phyloP scores from a whole-genome alignment of 257 asterid genomes.

The Perilla frutescens region DNA sequence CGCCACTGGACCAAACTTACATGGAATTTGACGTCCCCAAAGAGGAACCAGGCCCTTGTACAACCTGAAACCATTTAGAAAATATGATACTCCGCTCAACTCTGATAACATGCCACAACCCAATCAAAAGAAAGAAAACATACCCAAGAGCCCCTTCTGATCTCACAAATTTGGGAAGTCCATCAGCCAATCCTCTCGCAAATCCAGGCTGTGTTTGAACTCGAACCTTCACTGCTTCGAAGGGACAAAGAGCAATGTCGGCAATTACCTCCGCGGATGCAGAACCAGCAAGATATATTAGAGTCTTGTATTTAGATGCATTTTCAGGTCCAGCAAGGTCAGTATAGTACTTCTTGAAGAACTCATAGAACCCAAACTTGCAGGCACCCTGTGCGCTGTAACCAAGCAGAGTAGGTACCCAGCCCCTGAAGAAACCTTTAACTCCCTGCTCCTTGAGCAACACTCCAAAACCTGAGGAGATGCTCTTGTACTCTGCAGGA shows the following conservation, averaged over 20 bases:
- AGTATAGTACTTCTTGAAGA: constrained; percentile 50
- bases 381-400: constrained; percentile 62
- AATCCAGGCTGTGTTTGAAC: constrained; percentile 65
- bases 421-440: constrained; percentile 54
- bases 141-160: constrained; percentile 57
- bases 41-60: constrained; percentile 91
- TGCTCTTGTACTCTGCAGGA: constrained; percentile 56
- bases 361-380: constrained; percentile 57
- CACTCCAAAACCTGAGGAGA: constrained; percentile 54
- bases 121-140: constrained; percentile 12
- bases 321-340: constrained; percentile 56
- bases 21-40: constrained; percentile 95
- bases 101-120: neutral
- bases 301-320: constrained; percentile 50
- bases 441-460: constrained; percentile 50
- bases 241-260: constrained; percentile 56
- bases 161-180: constrained; percentile 54
- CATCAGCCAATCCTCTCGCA: constrained; percentile 53
- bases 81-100: neutral
- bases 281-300: constrained; percentile 57
- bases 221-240: constrained; percentile 59
- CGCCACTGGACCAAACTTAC: constrained; percentile 46
- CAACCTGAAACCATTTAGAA: constrained; percentile 50
- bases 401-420: constrained; percentile 57
- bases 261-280: constrained; percentile 63